phyloP scores from a whole-genome alignment of 352 stramenopile genomes.

The Phytophthora capsici region DNA sequence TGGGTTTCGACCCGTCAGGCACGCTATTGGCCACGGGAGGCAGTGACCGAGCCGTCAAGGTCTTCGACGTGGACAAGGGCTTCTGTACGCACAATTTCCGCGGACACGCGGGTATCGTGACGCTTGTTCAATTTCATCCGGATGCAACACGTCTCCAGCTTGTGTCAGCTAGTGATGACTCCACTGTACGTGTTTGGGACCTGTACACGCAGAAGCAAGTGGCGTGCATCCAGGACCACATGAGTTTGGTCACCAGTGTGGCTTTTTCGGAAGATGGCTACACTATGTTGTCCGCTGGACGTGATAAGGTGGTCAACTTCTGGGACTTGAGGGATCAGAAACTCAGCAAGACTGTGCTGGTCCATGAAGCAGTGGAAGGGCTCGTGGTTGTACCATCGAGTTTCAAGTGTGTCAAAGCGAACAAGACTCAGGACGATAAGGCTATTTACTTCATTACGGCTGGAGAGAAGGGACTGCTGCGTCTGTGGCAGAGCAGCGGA shows the following conservation, averaged over 20 bases:
- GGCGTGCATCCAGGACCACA: conserved; percentile 94
- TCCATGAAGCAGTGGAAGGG: conserved; percentile 96
- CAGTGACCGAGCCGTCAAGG: conserved; percentile 95
- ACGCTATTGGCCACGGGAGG: conserved; percentile 96
- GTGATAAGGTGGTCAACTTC: conserved; percentile 94
- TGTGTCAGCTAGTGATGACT: conserved; percentile 81
- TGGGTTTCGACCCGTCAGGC: conserved; percentile 91
- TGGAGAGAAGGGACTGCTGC: conserved; percentile 91
- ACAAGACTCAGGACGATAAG: conserved; percentile 54
- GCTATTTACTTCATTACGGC: conserved; percentile 92
- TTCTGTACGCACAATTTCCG: conserved; percentile 96
- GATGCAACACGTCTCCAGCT: conserved; percentile 68
- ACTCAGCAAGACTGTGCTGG: conserved; percentile 93
- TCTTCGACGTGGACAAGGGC: conserved; percentile 93
- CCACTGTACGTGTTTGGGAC: conserved; percentile 86
- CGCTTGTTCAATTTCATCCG: conserved; percentile 86
- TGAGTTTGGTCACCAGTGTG: conserved; percentile 94
- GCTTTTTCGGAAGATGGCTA: conserved; percentile 89
- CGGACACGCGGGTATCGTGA: conserved; percentile 87
- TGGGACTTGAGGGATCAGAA: conserved; percentile 85
- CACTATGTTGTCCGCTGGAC: conserved; percentile 88
- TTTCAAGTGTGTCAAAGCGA: conserved; percentile 56
- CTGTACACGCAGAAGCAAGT: conserved; percentile 84
- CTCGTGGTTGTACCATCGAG: conserved; percentile 84
- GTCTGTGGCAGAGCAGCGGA: conserved; percentile 66